Conservation (phyloP, 768 basidiomycete species). For the Chalciporus pseudorubinellus region DNA sequence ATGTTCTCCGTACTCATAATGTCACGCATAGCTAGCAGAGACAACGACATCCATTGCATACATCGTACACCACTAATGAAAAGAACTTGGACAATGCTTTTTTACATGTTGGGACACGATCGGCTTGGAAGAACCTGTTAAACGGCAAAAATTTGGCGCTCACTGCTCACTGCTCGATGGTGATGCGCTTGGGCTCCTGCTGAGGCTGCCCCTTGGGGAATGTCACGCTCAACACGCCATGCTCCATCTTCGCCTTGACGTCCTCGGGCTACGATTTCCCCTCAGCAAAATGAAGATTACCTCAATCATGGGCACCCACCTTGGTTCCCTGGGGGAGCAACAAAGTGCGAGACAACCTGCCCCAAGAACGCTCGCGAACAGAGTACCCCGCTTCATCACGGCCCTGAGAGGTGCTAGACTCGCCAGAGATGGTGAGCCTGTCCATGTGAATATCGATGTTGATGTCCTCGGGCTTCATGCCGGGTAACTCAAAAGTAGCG, state of each 20-base stretch:
- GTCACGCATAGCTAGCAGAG: not conserved
- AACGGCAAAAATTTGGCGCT: not conserved
- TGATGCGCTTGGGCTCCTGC: slow-evolving; percentile 43
- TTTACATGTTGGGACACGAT: not conserved
- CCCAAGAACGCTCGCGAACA: slow-evolving; percentile 45
- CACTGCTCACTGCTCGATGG: slow-evolving; percentile 17
- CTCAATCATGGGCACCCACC: slow-evolving; percentile 16
- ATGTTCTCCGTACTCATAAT: not conserved
- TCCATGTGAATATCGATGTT: slow-evolving; percentile 51
- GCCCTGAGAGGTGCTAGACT: slow-evolving; percentile 35
- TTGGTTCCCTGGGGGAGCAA: slow-evolving; percentile 49
- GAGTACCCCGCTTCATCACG: slow-evolving; percentile 36
- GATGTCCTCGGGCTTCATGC: slow-evolving; percentile 49
- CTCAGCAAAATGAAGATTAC: too few species aligned
- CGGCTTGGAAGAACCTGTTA: not conserved
- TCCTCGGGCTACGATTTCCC: slow-evolving; percentile 29
- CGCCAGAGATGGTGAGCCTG: slow-evolving; percentile 50
- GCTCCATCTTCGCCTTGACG: slow-evolving; percentile 46
- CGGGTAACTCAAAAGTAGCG: slow-evolving; percentile 58
- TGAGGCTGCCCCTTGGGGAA: slow-evolving; percentile 49
- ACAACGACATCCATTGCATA: not conserved
- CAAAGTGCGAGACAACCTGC: slow-evolving; percentile 48
- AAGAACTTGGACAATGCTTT: not conserved
- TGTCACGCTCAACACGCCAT: slow-evolving; percentile 50
- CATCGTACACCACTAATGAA: not conserved